Percentiles rank a stretch among this genome's conserved stretches.
Conservation (phyloP, 2,329 filamentous ascomycete species). For the Acephala macrosclerotiorum region DNA sequence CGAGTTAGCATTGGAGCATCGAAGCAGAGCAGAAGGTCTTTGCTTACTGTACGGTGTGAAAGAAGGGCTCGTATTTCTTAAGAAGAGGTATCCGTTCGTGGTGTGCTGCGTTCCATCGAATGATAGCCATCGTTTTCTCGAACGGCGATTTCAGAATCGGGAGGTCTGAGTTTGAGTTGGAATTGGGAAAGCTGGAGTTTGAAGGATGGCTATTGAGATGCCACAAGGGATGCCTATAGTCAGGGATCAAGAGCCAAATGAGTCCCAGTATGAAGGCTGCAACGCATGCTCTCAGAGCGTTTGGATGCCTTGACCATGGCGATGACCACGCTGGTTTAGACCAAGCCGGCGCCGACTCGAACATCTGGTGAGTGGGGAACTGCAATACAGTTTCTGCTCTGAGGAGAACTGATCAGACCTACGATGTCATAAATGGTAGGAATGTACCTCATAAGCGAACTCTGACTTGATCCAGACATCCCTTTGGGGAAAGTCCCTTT, state of each 20-base stretch:
- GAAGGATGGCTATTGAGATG: background rate
- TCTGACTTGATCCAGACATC: no score
- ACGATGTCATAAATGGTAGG: background rate
- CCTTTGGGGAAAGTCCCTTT: no score
- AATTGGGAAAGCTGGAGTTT: background rate
- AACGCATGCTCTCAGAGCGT: background rate
- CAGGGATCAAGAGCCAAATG: background rate
- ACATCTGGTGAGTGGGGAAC: background rate
- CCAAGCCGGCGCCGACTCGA: background rate
- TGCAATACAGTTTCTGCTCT: background rate
- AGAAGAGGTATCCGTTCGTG: constrained; percentile 41
- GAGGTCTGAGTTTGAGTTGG: background rate
- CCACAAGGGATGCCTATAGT: background rate
- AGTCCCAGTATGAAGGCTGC: background rate
- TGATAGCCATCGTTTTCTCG: constrained; percentile 42
- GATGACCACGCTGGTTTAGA: no score
- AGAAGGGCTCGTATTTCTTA: constrained; percentile 44
- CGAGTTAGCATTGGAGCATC: background rate
- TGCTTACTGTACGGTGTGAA: constrained; percentile 38
- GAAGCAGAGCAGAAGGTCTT: background rate
- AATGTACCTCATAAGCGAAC: no score
- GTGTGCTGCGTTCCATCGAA: constrained; percentile 41
- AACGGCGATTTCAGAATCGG: constrained; percentile 38
- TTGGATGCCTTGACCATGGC: background rate
- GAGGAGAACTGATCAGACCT: background rate